phyloP scores from a whole-genome alignment of 2,329 filamentous ascomycete species.

The Ilyonectria sp. region DNA sequence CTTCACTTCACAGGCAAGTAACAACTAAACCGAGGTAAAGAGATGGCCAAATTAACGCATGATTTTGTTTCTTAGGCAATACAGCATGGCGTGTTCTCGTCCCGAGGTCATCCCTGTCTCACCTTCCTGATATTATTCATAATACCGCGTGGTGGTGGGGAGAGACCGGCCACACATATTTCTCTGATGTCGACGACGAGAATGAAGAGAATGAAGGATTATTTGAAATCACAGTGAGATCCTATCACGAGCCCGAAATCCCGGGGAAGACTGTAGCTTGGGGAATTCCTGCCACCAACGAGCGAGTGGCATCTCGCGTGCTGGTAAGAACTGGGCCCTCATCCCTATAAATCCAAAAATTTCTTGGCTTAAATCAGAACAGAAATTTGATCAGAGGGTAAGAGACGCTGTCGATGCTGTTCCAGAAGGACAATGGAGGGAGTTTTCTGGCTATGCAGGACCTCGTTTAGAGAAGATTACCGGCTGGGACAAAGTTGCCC shows the following conservation, averaged over 20 bases:
- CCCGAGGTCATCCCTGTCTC: slow-evolving; percentile 8
- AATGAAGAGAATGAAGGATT: not conserved
- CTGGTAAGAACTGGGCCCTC: not conserved
- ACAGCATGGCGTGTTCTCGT: slow-evolving; percentile 14
- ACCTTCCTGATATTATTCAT: slow-evolving; percentile 12
- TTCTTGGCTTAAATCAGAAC: not conserved
- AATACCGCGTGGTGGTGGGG: slow-evolving; percentile 20
- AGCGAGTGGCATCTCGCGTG: slow-evolving; percentile 6
- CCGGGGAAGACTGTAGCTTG: slow-evolving; percentile 13
- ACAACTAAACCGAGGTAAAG: not conserved
- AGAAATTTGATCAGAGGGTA: slow-evolving; percentile 13
- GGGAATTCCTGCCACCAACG: slow-evolving; percentile 17
- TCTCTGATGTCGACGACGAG: slow-evolving; percentile 19
- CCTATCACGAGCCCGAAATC: slow-evolving; percentile 20
- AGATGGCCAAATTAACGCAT: too few species aligned
- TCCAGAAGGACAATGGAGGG: slow-evolving; percentile 16
- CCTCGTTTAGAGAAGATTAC: slow-evolving; percentile 9
- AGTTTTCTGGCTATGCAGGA: slow-evolving; percentile 11
- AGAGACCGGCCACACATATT: slow-evolving; percentile 12
- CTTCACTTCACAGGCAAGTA: slow-evolving; percentile 4
- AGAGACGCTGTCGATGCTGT: not conserved
- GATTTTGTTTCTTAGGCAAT: not conserved
- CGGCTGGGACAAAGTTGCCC: slow-evolving; percentile 15
- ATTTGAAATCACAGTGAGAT: slow-evolving; percentile 20
- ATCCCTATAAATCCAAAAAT: not conserved